Percentiles rank a stretch among this genome's conserved stretches.
Conservation (phyloP, 768 basidiomycete species). For the Trichaptum fuscoviolaceum region DNA sequence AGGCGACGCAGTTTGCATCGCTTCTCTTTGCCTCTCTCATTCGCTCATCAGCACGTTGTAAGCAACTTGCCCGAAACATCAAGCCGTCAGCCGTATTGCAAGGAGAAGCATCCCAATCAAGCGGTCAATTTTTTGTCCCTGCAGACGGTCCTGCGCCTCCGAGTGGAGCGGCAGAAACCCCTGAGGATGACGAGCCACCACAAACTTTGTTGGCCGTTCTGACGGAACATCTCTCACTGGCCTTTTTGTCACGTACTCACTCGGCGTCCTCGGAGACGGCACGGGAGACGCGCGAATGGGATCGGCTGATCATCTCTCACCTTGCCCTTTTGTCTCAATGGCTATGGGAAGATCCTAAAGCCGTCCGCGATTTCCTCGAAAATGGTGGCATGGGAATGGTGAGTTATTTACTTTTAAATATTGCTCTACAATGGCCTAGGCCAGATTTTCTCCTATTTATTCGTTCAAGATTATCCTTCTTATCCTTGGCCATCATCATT, state of each 20-base stretch:
- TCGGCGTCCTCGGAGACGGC: conserved; percentile 52
- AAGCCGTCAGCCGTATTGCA: conserved; percentile 33
- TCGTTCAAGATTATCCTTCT: not conserved
- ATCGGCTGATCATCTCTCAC: conserved; percentile 81
- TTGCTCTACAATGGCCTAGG: not conserved
- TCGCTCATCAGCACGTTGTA: conserved; percentile 58
- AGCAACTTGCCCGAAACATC: conserved; percentile 58
- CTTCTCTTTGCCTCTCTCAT: conserved; percentile 80
- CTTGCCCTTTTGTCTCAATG: conserved; percentile 81
- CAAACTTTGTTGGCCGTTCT: conserved; percentile 80
- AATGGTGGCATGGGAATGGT: conserved; percentile 89
- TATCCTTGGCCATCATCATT: conserved; percentile 5
- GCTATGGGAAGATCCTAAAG: conserved; percentile 93
- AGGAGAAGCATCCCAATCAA: conserved; percentile 23
- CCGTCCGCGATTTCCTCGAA: conserved; percentile 85
- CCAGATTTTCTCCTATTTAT: not conserved
- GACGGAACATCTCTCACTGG: conserved; percentile 85
- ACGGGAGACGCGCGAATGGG: conserved; percentile 82
- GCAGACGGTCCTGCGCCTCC: conserved; percentile 43
- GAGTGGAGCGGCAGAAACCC: conserved; percentile 25
- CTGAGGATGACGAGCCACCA: conserved; percentile 55
- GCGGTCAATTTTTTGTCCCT: conserved; percentile 65
- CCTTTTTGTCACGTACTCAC: conserved; percentile 71
- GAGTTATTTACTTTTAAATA: conserved; percentile 27
- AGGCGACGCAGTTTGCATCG: conserved; percentile 67